Percentiles rank a stretch among this genome's conserved stretches.
phyloP scores from a whole-genome alignment of 2,329 filamentous ascomycete genomes.

The Cryoendolithus antarcticus region DNA sequence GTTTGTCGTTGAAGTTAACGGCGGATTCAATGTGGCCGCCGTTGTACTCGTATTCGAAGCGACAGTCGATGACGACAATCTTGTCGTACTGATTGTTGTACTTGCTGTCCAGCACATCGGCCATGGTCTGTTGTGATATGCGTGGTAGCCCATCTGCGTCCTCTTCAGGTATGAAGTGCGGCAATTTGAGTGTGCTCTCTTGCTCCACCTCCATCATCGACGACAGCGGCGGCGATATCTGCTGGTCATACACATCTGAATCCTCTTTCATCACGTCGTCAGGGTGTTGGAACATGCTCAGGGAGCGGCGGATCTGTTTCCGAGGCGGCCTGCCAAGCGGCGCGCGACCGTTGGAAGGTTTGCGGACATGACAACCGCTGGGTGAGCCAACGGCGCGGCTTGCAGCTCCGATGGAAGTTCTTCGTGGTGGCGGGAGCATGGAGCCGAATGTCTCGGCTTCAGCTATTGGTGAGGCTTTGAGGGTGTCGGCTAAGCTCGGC shows the following conservation, averaged over 20 bases:
- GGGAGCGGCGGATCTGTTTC: slow-evolving; percentile 78
- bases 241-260: slow-evolving; percentile 44
- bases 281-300: slow-evolving; percentile 96
- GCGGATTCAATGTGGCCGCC: slow-evolving; percentile 90
- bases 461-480: slow-evolving; percentile 59
- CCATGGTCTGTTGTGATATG: slow-evolving; percentile 68
- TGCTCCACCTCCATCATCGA: slow-evolving; percentile 79
- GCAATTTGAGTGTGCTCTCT: slow-evolving; percentile 58
- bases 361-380: slow-evolving; percentile 56
- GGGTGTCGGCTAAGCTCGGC: slow-evolving; percentile 67
- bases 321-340: slow-evolving; percentile 54
- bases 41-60: slow-evolving; percentile 97
- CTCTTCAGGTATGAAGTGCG: slow-evolving; percentile 71
- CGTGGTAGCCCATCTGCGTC: slow-evolving; percentile 78
- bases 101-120: slow-evolving; percentile 78
- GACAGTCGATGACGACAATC: slow-evolving; percentile 84
- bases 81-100: slow-evolving; percentile 66
- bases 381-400: slow-evolving; percentile 64
- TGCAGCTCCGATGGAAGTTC: slow-evolving; percentile 50
- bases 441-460: slow-evolving; percentile 25
- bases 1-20: slow-evolving; percentile 95
- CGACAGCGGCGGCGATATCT: slow-evolving; percentile 39
- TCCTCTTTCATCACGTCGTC: slow-evolving; percentile 78
- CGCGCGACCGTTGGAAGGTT: slow-evolving; percentile 51
- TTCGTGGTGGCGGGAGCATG: slow-evolving; percentile 49